phyloP scores from a whole-genome alignment of 305 asterid species.

The Plantago coronopus region DNA sequence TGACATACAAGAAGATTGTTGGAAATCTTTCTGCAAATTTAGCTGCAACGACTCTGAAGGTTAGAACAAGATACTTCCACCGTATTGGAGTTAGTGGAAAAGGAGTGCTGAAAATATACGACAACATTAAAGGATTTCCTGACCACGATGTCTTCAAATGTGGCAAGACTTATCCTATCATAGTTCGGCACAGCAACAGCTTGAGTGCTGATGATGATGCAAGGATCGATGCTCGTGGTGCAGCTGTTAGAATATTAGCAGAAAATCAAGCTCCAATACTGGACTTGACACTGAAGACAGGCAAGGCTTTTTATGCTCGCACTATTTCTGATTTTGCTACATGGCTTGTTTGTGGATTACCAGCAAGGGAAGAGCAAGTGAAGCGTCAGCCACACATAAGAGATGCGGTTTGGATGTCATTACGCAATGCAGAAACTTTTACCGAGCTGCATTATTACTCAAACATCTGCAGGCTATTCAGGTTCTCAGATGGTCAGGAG shows the following conservation, averaged over 20 bases:
- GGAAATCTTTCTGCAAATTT: conserved; percentile 83
- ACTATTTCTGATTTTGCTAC: conserved; percentile 70
- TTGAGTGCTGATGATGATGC: conserved; percentile 94
- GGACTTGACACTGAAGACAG: conserved; percentile 77
- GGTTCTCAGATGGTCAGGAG: conserved; percentile 68
- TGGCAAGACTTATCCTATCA: conserved; percentile 57
- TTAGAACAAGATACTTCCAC: conserved; percentile 73
- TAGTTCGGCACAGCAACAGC: conserved; percentile 80
- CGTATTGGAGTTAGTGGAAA: conserved; percentile 72
- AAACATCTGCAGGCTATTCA: conserved; percentile 71
- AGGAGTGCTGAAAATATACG: conserved; percentile 55
- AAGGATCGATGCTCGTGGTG: conserved; percentile 81
- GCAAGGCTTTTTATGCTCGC: conserved; percentile 76
- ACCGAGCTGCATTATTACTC: conserved; percentile 73
- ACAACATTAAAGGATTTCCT: conserved; percentile 58
- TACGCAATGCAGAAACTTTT: conserved; percentile 54
- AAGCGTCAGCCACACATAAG: conserved; percentile 61
- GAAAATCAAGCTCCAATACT: conserved; percentile 40
- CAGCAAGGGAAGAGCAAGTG: conserved; percentile 74
- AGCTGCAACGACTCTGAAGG: conserved; percentile 83
- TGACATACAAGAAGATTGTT: conserved; percentile 62
- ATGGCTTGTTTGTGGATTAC: conserved; percentile 77
- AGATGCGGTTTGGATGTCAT: conserved; percentile 82
- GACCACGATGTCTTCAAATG: conserved; percentile 53
- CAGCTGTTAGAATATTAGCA: conserved; percentile 57